Percentiles rank a stretch among this genome's conserved stretches.
Evolutionary conservation across 1,284 basidiomycete species (phyloP).

Genomic region (Xerocomus nothofagi): DNA sequence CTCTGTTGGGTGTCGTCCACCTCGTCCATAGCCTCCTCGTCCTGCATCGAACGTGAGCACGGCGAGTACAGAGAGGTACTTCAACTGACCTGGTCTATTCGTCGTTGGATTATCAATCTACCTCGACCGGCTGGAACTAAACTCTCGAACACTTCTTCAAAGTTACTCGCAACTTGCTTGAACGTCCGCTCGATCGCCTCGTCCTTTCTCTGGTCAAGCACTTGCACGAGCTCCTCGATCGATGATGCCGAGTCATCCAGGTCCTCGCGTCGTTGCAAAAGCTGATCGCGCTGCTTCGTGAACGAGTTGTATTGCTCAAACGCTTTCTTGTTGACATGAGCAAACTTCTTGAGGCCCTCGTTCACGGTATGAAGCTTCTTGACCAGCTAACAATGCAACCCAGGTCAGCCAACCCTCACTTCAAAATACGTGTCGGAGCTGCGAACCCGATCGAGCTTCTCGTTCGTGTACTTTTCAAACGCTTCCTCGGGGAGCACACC

Average conservation of each 20-base stretch:
- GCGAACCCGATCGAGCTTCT: slow-evolving; percentile 79
- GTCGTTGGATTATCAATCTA: slow-evolving; percentile 87
- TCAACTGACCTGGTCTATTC: slow-evolving; percentile 73
- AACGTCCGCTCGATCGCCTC: slow-evolving; percentile 98
- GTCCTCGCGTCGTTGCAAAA: slow-evolving; percentile 84
- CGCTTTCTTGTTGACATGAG: slow-evolving; percentile 99
- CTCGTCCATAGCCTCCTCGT: slow-evolving; percentile 70
- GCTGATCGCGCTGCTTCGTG: slow-evolving; percentile 94
- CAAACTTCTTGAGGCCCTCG: slow-evolving; percentile 92
- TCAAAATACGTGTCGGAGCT: background rate
- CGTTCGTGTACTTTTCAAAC: slow-evolving; percentile 89
- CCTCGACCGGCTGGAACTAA: slow-evolving; percentile 96
- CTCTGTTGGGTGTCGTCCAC: slow-evolving; percentile 70
- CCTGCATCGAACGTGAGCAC: slow-evolving; percentile 37
- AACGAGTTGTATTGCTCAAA: slow-evolving; percentile 99
- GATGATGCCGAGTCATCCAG: slow-evolving; percentile 86
- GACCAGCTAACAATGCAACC: slow-evolving; percentile 59
- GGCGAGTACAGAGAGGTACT: background rate
- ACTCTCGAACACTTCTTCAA: slow-evolving; percentile 95
- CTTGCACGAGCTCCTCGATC: slow-evolving; percentile 93
- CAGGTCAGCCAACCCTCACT: slow-evolving; percentile 4
- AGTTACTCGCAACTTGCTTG: slow-evolving; percentile 96
- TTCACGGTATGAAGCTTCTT: slow-evolving; percentile 90
- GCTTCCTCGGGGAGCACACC: slow-evolving; percentile 97
- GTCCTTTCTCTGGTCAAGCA: slow-evolving; percentile 95